Percentiles rank a stretch among this genome's conserved stretches.
Evolutionary conservation across 225 moss, liverwort and hornwort genomes (phyloP).

Genomic region (Climacium dendroides): DNA sequence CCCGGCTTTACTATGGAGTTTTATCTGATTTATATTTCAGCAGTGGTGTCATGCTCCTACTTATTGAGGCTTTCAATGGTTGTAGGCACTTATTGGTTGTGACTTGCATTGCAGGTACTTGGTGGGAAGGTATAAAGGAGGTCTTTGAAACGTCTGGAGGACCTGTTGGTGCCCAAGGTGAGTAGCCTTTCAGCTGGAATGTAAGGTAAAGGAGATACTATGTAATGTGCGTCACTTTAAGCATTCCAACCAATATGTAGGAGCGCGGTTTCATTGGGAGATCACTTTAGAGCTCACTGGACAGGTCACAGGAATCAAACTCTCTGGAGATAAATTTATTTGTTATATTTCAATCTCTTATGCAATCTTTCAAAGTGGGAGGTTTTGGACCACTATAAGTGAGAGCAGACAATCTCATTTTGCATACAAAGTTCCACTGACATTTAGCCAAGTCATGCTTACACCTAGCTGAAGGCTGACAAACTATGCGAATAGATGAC

Average conservation of each 20-base stretch:
- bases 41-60: background rate
- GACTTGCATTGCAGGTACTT: conserved; percentile 27
- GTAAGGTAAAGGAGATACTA: background rate
- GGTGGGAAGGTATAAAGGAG: conserved; percentile 44
- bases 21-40: background rate
- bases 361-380: background rate
- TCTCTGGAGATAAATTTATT: background rate
- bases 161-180: conserved; percentile 50
- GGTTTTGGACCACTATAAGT: background rate
- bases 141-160: conserved; percentile 49
- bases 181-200: background rate
- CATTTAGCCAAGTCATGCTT: background rate
- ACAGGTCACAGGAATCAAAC: background rate
- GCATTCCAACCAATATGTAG: background rate
- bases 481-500: background rate
- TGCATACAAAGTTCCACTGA: background rate
- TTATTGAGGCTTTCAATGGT: background rate
- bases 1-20: background rate
- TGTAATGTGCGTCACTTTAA: background rate
- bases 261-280: background rate
- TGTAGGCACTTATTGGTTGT: background rate
- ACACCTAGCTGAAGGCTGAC: background rate
- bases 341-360: background rate
- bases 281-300: background rate
- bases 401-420: background rate